Base-by-base conservation (phyloP, 352 stramenopile genomes). In the Pythium volutum region DNA sequence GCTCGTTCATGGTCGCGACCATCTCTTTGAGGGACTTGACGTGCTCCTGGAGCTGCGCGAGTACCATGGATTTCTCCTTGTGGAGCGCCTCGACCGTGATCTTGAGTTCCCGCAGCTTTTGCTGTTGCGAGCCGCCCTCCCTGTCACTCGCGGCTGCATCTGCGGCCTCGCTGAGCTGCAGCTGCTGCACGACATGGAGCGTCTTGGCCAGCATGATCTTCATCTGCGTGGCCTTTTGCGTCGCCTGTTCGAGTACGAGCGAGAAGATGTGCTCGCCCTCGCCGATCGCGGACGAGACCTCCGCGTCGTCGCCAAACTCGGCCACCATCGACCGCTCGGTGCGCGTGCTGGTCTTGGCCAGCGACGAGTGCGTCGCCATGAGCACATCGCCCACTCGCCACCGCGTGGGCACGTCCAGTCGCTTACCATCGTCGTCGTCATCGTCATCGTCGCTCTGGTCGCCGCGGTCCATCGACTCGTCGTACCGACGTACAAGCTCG, bases 371-470 rank as follows among this genome's bases (percentile, higher is more conserved):
- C n/a, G 81, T 87, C 18, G 79, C 68, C 2, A 89, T 39, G 18
- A 91, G 59, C 16, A 91, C 51, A 49, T 91, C 81, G 38, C 81
- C 79, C 6, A 91, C 77, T 5, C 71, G 64, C 81, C 81, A 91
- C 12, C 70, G 71, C 4, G 59, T 45, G 1, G 79, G 81, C 14
- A 74, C 59, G 4, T 52, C 39, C 4, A 69, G 27, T 15, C 47
- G 46, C 3, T 51, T 52, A 43, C 50, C 64, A 46, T 66, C 66
- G 36, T 59, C 54, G 2, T 76, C 71, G 29, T 62, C 55, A 2
- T 77, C 69, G 4, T 74, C 71, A 46, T 69, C 45, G 1, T 69
- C 45, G 1, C 59, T 34, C 8, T 52, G 48, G 57, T 62, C 22
- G 1, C 51, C 31, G 31, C 31, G 14, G 31, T 36, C 62, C 48